Percentiles rank a stretch among this genome's conserved stretches.
phyloP scores from a whole-genome alignment of 2,329 filamentous ascomycete species.

The Triangularia verruculosa region DNA sequence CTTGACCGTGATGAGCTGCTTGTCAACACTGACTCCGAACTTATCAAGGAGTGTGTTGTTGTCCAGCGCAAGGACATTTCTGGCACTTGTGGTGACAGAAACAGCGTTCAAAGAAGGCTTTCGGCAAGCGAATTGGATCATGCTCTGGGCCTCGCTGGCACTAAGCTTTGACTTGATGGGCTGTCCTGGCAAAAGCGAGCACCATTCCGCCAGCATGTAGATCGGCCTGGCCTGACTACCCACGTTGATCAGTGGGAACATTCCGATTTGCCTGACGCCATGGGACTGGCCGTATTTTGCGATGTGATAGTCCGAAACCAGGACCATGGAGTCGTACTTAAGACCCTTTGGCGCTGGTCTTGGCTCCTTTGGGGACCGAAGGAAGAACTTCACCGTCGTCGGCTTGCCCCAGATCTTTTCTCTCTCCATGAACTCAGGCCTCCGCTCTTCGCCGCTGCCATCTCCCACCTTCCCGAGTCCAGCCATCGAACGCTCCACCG shows the following conservation, averaged over 20 bases:
- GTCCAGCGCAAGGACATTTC: constrained; percentile 57
- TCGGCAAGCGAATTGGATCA: constrained; percentile 72
- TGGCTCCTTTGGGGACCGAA: constrained; percentile 20
- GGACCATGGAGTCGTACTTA: constrained; percentile 27
- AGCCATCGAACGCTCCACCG: constrained; percentile 31
- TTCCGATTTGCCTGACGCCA: constrained; percentile 30
- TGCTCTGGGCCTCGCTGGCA: constrained; percentile 58
- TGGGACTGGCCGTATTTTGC: constrained; percentile 37
- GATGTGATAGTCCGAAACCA: constrained; percentile 45
- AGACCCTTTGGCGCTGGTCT: constrained; percentile 24
- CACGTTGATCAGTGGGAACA: constrained; percentile 64
- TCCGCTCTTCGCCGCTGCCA: not conserved
- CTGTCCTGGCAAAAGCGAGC: constrained; percentile 63
- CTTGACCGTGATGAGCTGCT: constrained; percentile 65
- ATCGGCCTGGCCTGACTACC: constrained; percentile 55
- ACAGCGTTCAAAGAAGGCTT: constrained; percentile 63
- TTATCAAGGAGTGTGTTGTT: constrained; percentile 42
- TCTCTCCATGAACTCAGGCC: not conserved
- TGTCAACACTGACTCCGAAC: constrained; percentile 63
- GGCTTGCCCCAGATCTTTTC: constrained; percentile 23
- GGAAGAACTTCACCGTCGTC: constrained; percentile 33
- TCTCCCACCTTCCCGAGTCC: constrained; percentile 28
- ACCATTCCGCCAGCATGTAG: constrained; percentile 66
- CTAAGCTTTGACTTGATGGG: constrained; percentile 57
- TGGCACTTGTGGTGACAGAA: constrained; percentile 60